These are phyloP conservation scores for Ramalina intermedia DNA, from an alignment of 495 filamentous ascomycete species.

Conservation along the genomic window DNA sequence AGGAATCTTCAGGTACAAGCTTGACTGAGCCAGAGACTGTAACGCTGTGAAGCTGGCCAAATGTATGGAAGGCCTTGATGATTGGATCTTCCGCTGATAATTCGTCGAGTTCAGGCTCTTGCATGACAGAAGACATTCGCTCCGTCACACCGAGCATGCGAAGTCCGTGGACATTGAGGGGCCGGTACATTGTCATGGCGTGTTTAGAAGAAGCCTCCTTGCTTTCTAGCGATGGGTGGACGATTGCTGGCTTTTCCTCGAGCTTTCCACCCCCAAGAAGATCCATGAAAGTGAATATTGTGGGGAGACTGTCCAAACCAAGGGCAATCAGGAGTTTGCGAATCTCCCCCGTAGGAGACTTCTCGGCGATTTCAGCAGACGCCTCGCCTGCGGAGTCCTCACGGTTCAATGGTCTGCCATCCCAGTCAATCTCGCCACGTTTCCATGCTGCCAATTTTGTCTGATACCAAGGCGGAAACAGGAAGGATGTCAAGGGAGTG, in stretches of 20 bases:
- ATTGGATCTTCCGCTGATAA: conserved; percentile 69
- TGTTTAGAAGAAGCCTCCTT: conserved; percentile 6
- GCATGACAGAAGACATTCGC: conserved; percentile 90
- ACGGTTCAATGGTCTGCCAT: conserved; percentile 43
- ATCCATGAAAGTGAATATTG: conserved; percentile 70
- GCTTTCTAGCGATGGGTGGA: conserved; percentile 24
- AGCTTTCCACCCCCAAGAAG: conserved; percentile 47
- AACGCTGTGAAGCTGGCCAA: conserved; percentile 73
- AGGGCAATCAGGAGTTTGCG: conserved; percentile 50
- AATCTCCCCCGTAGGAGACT: conserved; percentile 22
- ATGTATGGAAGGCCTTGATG: conserved; percentile 79
- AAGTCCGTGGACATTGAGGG: conserved; percentile 71
- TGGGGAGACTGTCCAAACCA: conserved; percentile 79
- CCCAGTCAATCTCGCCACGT: conserved; percentile 87
- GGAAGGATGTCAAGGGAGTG: conserved; percentile 58
- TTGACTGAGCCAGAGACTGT: conserved; percentile 68
- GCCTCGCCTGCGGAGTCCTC: conserved; percentile 22
- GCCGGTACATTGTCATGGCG: conserved; percentile 16
- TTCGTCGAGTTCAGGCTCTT: conserved; percentile 70
- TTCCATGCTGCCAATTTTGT: conserved; percentile 84
- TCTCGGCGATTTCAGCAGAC: conserved; percentile 23
- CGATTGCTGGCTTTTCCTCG: conserved; percentile 24
- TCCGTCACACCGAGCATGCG: conserved; percentile 82
- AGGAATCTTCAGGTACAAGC: conserved; percentile 61
- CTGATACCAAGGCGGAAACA: conserved; percentile 87